phyloP scores from a whole-genome alignment of 1,139 yeast genomes.

The Yamadazyma siamensis region DNA sequence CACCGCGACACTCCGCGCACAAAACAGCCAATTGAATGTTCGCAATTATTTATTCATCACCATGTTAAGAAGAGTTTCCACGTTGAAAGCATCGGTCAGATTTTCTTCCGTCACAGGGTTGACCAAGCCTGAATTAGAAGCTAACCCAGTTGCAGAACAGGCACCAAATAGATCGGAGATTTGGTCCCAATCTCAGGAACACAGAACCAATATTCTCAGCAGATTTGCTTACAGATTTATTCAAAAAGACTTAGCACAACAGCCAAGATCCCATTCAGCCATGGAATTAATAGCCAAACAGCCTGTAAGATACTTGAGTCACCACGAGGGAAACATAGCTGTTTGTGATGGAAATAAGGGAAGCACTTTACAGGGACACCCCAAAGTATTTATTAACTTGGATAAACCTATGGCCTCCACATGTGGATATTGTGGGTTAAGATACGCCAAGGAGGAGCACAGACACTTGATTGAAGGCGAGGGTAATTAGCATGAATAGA shows the following conservation, averaged over 20 bases:
- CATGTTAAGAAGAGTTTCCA: slow-evolving; percentile 9
- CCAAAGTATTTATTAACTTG: slow-evolving; percentile 61
- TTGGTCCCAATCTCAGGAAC: slow-evolving; percentile 71
- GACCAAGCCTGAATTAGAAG: slow-evolving; percentile 33
- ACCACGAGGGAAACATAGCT: slow-evolving; percentile 55
- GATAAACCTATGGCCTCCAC: slow-evolving; percentile 11
- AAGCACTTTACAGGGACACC: slow-evolving; percentile 72
- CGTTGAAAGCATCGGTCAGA: slow-evolving; percentile 6
- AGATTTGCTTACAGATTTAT: slow-evolving; percentile 62
- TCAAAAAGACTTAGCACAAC: slow-evolving; percentile 62
- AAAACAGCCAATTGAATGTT: slow-evolving; percentile 9
- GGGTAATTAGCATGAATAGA: no score
- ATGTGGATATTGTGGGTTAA: slow-evolving; percentile 61
- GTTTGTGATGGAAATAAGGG: slow-evolving; percentile 85
- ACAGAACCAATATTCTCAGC: slow-evolving; percentile 56
- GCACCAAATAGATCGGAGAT: slow-evolving; percentile 71
- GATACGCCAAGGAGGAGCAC: slow-evolving; percentile 55
- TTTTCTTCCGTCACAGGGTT: slow-evolving; percentile 31
- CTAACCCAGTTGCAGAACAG: slow-evolving; percentile 45
- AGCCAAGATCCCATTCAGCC: slow-evolving; percentile 83
- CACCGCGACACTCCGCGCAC: no score
- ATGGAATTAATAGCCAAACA: slow-evolving; percentile 76
- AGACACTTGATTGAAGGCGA: slow-evolving; percentile 32
- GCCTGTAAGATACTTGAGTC: slow-evolving; percentile 62
- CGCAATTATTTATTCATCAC: slow-evolving; percentile 4